Base-by-base conservation (phyloP, 306 rosid genomes). In the Castanea sativa region DNA sequence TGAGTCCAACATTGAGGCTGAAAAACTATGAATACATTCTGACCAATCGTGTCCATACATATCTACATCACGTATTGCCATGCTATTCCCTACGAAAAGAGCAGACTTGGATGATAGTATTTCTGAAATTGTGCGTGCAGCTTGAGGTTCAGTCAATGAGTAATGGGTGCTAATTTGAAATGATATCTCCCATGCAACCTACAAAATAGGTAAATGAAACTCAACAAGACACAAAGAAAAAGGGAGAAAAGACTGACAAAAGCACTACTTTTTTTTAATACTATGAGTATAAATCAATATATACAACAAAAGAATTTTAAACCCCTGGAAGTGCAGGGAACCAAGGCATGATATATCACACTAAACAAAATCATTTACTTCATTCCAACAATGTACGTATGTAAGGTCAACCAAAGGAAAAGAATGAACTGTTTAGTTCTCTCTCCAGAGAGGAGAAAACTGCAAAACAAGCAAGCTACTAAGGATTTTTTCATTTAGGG, bases 11-110 rank as follows among this genome's bases (percentile, higher is more conserved):
- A 79, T 67, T 85, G 64, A 65, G 65, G 86, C 78, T 25, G 89
- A 61, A 81, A 33, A 78, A 78, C 83, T 84, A 76, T 38, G 76
- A 75, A 53, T 75, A 80, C 73, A 60, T 72, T 81, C 77, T 71
- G 94, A 88, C 91, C 96, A 89, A 84, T 89, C 84, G 73, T 32
- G 55, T 41, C 94, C 99, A 85, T 92, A 95, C 89, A 92, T 90
- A 76, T 95, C 91, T 67, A 90, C 90, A 85, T 95, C 97, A 69
- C 99, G 97, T 80, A 95, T 90, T 59, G 94, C 89, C 99, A 95
- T 95, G 78, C 99, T 95, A 83, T 95, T 95, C 84, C 99, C 99
- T 70, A 92, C 83, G 86, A 95, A 95, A 77, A 95, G 90, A 80
- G 97, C 92, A 91, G 91, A 87, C 71, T 89, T 88, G 23, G 72